phyloP scores from a whole-genome alignment of 2,329 filamentous ascomycete genomes.

The Mollisia scopiformis region DNA sequence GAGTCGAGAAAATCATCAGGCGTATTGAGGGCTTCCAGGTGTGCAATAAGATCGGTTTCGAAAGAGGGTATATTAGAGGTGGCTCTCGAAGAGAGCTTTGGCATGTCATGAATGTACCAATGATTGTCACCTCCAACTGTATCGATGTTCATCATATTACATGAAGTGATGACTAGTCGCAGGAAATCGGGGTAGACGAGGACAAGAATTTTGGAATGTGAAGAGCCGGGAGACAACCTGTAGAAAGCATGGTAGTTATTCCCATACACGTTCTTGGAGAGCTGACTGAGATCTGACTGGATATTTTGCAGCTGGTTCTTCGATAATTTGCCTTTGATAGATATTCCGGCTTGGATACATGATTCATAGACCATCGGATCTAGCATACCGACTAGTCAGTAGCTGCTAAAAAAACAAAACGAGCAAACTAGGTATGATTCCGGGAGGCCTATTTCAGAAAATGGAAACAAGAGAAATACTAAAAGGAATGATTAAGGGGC shows the following conservation, averaged over 20 bases:
- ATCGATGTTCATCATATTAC: constrained; percentile 22
- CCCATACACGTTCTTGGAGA: constrained; percentile 2
- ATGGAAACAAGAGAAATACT: neutral
- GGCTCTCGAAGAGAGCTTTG: constrained; percentile 8
- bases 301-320: constrained; percentile 8
- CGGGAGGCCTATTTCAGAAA: no score
- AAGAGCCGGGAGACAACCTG: constrained; percentile 17
- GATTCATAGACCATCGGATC: constrained; percentile 11
- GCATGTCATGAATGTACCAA: constrained; percentile 20
- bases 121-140: constrained; percentile 19
- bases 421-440: no score
- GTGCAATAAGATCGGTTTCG: constrained; percentile 13
- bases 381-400: neutral
- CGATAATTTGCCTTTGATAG: constrained; percentile 1
- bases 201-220: constrained; percentile 17
- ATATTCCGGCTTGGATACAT: constrained; percentile 7
- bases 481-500: neutral
- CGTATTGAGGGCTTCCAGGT: constrained; percentile 12
- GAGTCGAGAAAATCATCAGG: constrained; percentile 15
- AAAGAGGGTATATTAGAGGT: constrained; percentile 1
- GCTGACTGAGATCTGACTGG: constrained; percentile 1
- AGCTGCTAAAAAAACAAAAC: neutral
- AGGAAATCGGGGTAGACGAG: constrained; percentile 15
- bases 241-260: constrained; percentile 18
- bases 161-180: constrained; percentile 17